Percentiles rank a stretch among this genome's conserved stretches.
phyloP scores from a whole-genome alignment of 1,284 basidiomycete species.

The Singerocomus rubriflavus region DNA sequence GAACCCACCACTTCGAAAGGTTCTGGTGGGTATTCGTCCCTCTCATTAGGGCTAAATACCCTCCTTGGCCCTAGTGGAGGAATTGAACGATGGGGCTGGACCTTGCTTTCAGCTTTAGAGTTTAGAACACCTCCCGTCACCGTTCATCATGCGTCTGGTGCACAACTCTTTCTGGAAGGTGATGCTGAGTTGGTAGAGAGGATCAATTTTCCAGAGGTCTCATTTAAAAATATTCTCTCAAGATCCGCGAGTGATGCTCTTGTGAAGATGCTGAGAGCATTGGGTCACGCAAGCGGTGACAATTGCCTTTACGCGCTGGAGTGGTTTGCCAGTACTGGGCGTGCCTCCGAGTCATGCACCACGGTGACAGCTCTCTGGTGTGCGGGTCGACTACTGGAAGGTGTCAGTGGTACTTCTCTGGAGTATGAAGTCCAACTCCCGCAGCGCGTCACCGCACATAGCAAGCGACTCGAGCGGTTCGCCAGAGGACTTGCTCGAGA shows the following conservation, averaged over 20 bases:
- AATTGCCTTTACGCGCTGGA: constrained; percentile 73
- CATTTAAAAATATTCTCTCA: constrained; percentile 61
- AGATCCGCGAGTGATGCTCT: constrained; percentile 54
- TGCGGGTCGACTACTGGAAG: constrained; percentile 71
- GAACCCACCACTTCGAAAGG: constrained; percentile 17
- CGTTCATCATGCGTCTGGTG: constrained; percentile 44
- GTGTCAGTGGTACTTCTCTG: constrained; percentile 51
- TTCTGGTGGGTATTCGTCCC: constrained; percentile 30
- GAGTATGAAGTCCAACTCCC: constrained; percentile 22
- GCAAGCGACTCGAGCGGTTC: constrained; percentile 61
- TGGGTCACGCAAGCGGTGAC: constrained; percentile 72
- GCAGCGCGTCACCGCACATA: constrained; percentile 31
- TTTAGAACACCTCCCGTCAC: constrained; percentile 57
- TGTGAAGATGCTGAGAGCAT: constrained; percentile 64
- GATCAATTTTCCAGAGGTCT: constrained; percentile 55
- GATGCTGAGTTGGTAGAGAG: constrained; percentile 37
- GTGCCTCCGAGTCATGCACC: constrained; percentile 40
- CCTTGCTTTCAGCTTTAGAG: constrained; percentile 72
- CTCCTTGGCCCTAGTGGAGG: constrained; percentile 80
- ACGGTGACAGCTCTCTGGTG: constrained; percentile 83
- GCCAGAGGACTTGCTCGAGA: constrained; percentile 58
- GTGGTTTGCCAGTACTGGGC: constrained; percentile 71
- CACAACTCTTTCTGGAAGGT: constrained; percentile 58
- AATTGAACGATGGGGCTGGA: constrained; percentile 88
- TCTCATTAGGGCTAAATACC: constrained; percentile 56